These are phyloP conservation scores for Pinus tabuliformis DNA, from an alignment of 75 land plant genomes.

Conservation along the genomic window DNA sequence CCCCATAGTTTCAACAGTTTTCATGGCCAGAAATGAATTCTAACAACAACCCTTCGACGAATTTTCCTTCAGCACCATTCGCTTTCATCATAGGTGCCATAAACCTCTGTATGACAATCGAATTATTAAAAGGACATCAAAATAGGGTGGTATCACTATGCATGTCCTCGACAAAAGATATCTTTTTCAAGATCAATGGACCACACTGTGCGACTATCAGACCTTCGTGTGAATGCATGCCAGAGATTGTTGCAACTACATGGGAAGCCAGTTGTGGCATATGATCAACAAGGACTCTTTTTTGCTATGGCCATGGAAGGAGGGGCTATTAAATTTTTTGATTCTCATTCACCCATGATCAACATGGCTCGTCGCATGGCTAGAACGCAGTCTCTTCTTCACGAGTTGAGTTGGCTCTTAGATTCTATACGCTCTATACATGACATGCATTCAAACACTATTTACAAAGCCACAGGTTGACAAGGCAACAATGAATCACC, in stretches of 20 bases:
- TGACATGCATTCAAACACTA: too few relatives aligned
- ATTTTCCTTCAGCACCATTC: too few relatives aligned
- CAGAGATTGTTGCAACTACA: slow-evolving; percentile 88
- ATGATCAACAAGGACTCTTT: slow-evolving; percentile 98
- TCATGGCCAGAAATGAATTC: too few relatives aligned
- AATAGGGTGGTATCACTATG: slow-evolving; percentile 89
- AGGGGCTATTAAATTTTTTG: slow-evolving; percentile 94
- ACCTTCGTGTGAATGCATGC: slow-evolving; percentile 96
- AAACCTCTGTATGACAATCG: slow-evolving; percentile 87
- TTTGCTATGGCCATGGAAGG: slow-evolving; percentile 99
- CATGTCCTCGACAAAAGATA: slow-evolving; percentile 96
- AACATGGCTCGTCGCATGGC: too few relatives aligned
- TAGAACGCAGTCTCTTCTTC: too few relatives aligned
- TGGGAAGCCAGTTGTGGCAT: slow-evolving; percentile 93
- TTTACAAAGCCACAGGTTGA: too few relatives aligned
- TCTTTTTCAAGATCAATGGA: slow-evolving; percentile 99
- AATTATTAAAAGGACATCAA: slow-evolving; percentile 90
- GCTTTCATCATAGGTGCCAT: too few relatives aligned
- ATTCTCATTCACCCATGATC: slow-evolving; percentile 7
- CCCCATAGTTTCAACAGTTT: too few relatives aligned
- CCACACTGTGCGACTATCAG: slow-evolving; percentile 94
- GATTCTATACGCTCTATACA: too few relatives aligned
- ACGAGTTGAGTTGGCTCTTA: too few relatives aligned
- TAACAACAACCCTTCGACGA: too few relatives aligned
- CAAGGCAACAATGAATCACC: too few relatives aligned